A percentile compares a stretch with the other conserved stretches of the same genome.
Evolutionary conservation across 495 filamentous ascomycete genomes (phyloP).

Genomic region (Rhypophila decipiens): DNA sequence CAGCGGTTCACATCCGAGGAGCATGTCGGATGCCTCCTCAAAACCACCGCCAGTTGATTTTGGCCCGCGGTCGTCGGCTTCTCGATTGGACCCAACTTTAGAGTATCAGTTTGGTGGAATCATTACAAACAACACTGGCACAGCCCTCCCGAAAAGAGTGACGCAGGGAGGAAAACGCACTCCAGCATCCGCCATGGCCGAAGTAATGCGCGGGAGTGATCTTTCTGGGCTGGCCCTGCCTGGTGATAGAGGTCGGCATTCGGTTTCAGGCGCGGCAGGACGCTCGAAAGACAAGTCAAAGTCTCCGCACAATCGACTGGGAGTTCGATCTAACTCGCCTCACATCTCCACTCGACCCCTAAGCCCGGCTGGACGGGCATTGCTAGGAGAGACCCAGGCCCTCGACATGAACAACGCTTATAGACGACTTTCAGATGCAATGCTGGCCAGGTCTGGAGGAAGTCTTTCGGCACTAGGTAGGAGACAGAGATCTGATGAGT

Average conservation of each 20-base stretch:
- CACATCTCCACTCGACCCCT: constrained; percentile 26
- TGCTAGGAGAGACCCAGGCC: constrained; percentile 45
- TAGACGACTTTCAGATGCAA: constrained; percentile 60
- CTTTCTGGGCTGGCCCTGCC: constrained; percentile 35
- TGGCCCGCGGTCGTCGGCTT: constrained; percentile 26
- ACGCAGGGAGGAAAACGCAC: constrained; percentile 33
- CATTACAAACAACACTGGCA: constrained; percentile 40
- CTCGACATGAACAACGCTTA: constrained; percentile 55
- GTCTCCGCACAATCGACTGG: constrained; percentile 50
- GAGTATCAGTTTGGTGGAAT: constrained; percentile 50
- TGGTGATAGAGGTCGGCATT: constrained; percentile 38
- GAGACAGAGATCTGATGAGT: constrained; percentile 35
- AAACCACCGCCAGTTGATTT: constrained; percentile 39
- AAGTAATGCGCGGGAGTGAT: constrained; percentile 42
- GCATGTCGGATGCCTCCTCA: constrained; percentile 44
- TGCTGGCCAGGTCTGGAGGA: constrained; percentile 49
- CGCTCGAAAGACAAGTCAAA: constrained; percentile 52
- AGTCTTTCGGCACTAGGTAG: constrained; percentile 46
- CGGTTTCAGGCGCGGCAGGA: constrained; percentile 29
- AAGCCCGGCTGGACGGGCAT: constrained; percentile 33
- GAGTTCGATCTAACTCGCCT: constrained; percentile 56
- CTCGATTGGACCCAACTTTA: constrained; percentile 34
- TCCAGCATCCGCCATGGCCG: constrained; percentile 37
- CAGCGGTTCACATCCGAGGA: constrained; percentile 36
- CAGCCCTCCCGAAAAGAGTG: constrained; percentile 35